These are phyloP conservation scores for Leishmania arabica DNA, from an alignment of 208 protist species.

Conservation along the genomic window DNA sequence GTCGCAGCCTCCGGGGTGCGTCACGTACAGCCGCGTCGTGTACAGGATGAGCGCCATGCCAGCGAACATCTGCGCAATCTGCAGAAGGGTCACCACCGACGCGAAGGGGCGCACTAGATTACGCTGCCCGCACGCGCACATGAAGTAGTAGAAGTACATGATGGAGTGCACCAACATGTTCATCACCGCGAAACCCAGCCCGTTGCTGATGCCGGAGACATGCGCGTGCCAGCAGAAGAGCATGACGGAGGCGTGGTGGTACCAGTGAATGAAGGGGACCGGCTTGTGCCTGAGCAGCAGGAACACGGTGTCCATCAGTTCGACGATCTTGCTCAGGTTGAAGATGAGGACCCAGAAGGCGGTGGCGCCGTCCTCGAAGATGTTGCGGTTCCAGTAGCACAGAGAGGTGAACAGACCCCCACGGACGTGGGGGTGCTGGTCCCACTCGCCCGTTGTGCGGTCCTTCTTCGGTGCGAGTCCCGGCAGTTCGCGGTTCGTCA, in stretches of 20 bases:
- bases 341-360: conserved; percentile 78
- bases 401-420: conserved; percentile 58
- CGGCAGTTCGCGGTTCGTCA: conserved; percentile 27
- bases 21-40: conserved; percentile 37
- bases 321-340: conserved; percentile 78
- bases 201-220: conserved; percentile 44
- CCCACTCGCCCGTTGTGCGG: conserved; percentile 26
- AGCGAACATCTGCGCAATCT: conserved; percentile 93
- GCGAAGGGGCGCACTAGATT: conserved; percentile 69
- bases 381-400: conserved; percentile 53
- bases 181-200: conserved; percentile 88
- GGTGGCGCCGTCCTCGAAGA: conserved; percentile 48
- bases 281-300: conserved; percentile 81
- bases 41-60: conserved; percentile 28
- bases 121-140: conserved; percentile 62
- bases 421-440: conserved; percentile 31
- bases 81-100: conserved; percentile 80
- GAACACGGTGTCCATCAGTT: conserved; percentile 86
- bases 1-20: conserved; percentile 50
- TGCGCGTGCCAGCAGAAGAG: conserved; percentile 91
- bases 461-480: conserved; percentile 34
- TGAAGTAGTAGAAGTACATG: conserved; percentile 96
- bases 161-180: conserved; percentile 94
- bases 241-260: conserved; percentile 93
- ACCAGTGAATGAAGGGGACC: conserved; percentile 89